Evolutionary conservation across 768 basidiomycete genomes (phyloP).

Genomic region (Boletus rubescentipes): DNA sequence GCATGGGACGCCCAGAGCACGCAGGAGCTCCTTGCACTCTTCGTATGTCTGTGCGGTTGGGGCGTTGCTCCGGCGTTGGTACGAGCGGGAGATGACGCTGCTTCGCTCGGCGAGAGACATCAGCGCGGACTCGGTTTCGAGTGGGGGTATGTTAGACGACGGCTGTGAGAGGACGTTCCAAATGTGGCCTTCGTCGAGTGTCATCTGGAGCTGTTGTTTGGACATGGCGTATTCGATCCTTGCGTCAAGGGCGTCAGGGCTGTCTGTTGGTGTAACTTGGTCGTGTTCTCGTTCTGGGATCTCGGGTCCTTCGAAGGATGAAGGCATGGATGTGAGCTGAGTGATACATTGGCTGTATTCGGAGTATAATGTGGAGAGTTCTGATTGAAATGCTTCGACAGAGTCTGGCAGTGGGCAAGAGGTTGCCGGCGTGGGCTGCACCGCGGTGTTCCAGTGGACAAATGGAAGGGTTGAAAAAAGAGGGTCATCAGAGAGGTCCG

Average conservation of each 20-base stretch:
- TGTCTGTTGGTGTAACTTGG: conserved; percentile 1
- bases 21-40: conserved; percentile 66
- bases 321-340: conserved; percentile 43
- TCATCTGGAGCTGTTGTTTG: conserved; percentile 60
- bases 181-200: conserved; percentile 56
- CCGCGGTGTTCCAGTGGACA: conserved; percentile 25
- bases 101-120: conserved; percentile 50
- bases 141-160: conserved; percentile 9
- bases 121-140: conserved; percentile 24
- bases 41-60: conserved; percentile 67
- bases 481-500: conserved; percentile 16
- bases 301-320: conserved; percentile 23
- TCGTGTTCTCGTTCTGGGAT: conserved; percentile 7
- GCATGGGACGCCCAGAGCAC: conserved; percentile 81
- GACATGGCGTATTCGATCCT: conserved; percentile 52
- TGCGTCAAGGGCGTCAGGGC: conserved; percentile 33
- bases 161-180: conserved; percentile 47
- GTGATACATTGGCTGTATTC: conserved; percentile 49
- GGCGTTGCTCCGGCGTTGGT: conserved; percentile 55
- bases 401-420: conserved; percentile 7
- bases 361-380: conserved; percentile 47
- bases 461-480: conserved; percentile 18
- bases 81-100: conserved; percentile 59
- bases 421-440: conserved; percentile 9
- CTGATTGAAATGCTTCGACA: conserved; percentile 34